Conservation (phyloP, 768 basidiomycete genomes). For the Suillus lakei region DNA sequence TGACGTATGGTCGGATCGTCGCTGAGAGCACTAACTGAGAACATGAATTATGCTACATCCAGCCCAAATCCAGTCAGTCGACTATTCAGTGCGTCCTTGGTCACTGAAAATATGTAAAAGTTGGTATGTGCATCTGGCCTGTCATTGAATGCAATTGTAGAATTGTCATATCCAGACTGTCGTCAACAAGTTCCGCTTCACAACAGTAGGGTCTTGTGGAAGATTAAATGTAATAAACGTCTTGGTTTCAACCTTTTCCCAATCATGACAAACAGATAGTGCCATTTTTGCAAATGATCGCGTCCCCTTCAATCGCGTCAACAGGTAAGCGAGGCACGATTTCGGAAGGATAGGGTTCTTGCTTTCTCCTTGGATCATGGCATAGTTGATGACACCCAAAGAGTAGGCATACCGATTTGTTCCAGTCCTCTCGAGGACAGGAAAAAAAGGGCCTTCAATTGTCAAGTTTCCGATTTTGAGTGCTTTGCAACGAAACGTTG, state of each 20-base stretch:
- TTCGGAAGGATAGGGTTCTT: background rate
- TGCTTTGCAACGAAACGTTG: background rate
- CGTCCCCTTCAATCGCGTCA: background rate
- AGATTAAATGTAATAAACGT: background rate
- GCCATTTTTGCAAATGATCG: background rate
- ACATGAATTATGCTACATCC: background rate
- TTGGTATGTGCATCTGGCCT: background rate
- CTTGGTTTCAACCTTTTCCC: background rate
- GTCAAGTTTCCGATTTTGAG: background rate
- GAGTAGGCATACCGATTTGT: conserved; percentile 3
- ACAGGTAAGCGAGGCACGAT: background rate
- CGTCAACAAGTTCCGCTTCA: background rate
- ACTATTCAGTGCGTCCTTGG: background rate
- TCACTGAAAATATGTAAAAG: background rate
- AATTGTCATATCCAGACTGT: background rate
- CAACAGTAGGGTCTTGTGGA: background rate
- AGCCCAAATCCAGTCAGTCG: background rate
- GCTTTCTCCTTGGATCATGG: conserved; percentile 2
- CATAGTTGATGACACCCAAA: background rate
- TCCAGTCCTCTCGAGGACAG: background rate
- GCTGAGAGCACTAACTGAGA: no score
- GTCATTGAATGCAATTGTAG: background rate
- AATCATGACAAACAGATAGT: background rate
- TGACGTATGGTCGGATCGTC: no score
- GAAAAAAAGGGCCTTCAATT: background rate